phyloP scores from a whole-genome alignment of 768 basidiomycete species.

The Hypsizygus marmoreus region DNA sequence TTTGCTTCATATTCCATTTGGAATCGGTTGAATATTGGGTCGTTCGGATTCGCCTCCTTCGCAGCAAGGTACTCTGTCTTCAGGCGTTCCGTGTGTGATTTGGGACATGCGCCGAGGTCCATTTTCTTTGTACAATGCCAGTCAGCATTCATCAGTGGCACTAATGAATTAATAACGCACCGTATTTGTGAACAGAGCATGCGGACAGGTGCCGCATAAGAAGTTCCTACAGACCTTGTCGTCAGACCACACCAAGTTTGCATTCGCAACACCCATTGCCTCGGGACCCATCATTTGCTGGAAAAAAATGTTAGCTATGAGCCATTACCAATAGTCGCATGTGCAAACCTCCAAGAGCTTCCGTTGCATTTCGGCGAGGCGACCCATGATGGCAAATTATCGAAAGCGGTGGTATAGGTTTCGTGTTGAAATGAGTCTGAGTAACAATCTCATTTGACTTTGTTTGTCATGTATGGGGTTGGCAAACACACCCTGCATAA shows the following conservation, averaged over 20 bases:
- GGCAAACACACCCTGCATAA: too few relatives aligned
- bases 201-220: constrained; percentile 97
- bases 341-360: constrained; percentile 68
- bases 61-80: constrained; percentile 88
- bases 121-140: constrained; percentile 73
- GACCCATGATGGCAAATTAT: constrained; percentile 66
- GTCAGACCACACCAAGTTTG: constrained; percentile 90
- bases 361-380: constrained; percentile 95
- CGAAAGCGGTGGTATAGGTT: constrained; percentile 19
- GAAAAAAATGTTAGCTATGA: constrained; percentile 35
- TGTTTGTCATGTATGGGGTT: too few relatives aligned
- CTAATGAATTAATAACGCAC: constrained; percentile 47
- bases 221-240: constrained; percentile 99
- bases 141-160: constrained; percentile 3
- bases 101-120: constrained; percentile 97
- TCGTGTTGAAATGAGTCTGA: constrained; percentile 12
- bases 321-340: constrained; percentile 32
- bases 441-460: constrained; percentile 3
- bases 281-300: constrained; percentile 99
- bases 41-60: constrained; percentile 70
- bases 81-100: constrained; percentile 92
- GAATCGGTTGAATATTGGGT: constrained; percentile 84
- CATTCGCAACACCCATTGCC: constrained; percentile 95
- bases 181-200: constrained; percentile 96
- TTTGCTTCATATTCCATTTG: constrained; percentile 96